A percentile compares a stretch with the other conserved stretches of the same genome.
phyloP scores from a whole-genome alignment of 75 land plant genomes.

The Pseudotsuga menziesii region DNA sequence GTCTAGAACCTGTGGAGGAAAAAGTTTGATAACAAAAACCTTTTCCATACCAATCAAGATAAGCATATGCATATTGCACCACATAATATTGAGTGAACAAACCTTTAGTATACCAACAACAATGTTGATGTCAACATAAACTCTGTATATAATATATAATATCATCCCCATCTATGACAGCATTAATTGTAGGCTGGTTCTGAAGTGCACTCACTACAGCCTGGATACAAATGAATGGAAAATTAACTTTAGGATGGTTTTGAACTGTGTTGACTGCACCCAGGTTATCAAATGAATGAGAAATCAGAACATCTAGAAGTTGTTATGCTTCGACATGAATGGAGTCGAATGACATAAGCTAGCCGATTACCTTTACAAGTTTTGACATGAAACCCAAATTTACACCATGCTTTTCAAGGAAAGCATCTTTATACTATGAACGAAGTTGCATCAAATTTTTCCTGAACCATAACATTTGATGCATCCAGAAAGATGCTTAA shows the following conservation, averaged over 20 bases:
- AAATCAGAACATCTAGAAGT: neutral
- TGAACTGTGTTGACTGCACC: no score
- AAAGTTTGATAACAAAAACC: neutral
- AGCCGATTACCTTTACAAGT: constrained; percentile 77
- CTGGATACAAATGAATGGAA: constrained; percentile 24
- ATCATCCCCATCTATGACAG: constrained; percentile 99
- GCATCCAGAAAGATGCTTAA: neutral
- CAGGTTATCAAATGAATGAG: neutral
- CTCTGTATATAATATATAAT: constrained; percentile 96
- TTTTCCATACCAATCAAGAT: no score
- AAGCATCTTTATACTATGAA: constrained; percentile 85
- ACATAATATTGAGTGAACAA: neutral
- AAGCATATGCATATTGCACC: no score
- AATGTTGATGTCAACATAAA: constrained; percentile 89
- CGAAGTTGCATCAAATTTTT: constrained; percentile 95
- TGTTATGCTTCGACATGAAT: neutral
- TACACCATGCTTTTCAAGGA: constrained; percentile 90
- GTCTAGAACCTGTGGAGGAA: neutral
- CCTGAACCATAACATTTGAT: constrained; percentile 32
- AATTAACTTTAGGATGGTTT: no score
- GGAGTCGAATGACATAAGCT: neutral
- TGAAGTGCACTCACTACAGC: constrained; percentile 89
- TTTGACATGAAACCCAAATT: constrained; percentile 97
- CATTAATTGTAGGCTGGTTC: constrained; percentile 80
- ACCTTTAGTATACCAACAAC: constrained; percentile 98